Evolutionary conservation across 2,329 filamentous ascomycete species (phyloP).

Genomic region (Drechslerella dactyloides): DNA sequence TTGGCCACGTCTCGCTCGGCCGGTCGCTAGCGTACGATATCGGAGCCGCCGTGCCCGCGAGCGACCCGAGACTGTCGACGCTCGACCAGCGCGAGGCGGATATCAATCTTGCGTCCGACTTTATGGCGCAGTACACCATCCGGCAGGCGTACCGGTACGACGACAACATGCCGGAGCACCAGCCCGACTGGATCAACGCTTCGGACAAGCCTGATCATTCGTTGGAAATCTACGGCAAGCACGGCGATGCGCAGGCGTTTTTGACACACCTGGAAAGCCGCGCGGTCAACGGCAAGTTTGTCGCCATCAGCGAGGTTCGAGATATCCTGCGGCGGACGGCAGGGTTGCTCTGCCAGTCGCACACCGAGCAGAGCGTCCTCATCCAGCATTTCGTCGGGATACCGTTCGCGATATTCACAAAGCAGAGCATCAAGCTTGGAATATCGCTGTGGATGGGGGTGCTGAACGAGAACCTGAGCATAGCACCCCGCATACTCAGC

Average conservation of each 20-base stretch:
- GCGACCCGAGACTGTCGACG: constrained; percentile 81
- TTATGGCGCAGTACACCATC: constrained; percentile 95
- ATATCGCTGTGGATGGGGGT: constrained; percentile 96
- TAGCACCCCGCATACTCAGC: constrained; percentile 82
- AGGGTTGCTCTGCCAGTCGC: constrained; percentile 79
- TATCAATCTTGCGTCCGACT: constrained; percentile 92
- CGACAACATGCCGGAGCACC: constrained; percentile 73
- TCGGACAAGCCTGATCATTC: constrained; percentile 32
- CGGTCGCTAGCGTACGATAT: constrained; percentile 94
- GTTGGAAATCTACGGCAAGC: constrained; percentile 41
- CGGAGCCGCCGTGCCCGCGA: constrained; percentile 81
- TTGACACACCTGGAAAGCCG: constrained; percentile 76
- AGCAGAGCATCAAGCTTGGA: constrained; percentile 92
- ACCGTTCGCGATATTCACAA: constrained; percentile 90
- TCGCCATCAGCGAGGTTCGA: constrained; percentile 76
- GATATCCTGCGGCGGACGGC: constrained; percentile 84
- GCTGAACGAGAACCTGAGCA: constrained; percentile 89
- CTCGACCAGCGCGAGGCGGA: constrained; percentile 75
- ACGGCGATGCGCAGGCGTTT: constrained; percentile 63
- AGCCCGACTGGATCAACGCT: constrained; percentile 68
- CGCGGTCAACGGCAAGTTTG: constrained; percentile 71
- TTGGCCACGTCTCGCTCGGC: constrained; percentile 89
- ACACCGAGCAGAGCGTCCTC: constrained; percentile 63
- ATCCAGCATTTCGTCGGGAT: constrained; percentile 78
- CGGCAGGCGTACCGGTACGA: constrained; percentile 93